A percentile compares a stretch with the other conserved stretches of the same genome.
These are phyloP conservation scores for Umbelopsis sp. DNA, from an alignment of 192 early-diverging fungal genomes.

Conservation along the genomic window DNA sequence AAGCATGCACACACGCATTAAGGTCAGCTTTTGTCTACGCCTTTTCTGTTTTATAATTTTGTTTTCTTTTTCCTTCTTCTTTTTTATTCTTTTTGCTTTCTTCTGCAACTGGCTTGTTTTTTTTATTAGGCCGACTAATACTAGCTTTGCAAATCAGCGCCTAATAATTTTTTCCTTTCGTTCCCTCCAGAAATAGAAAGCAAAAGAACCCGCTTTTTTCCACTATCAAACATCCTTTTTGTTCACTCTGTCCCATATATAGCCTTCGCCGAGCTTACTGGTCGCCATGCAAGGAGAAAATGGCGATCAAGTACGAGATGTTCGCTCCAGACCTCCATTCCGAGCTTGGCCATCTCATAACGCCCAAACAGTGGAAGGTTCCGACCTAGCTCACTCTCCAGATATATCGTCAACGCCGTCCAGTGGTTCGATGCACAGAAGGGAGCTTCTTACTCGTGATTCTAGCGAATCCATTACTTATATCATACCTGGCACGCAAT, in stretches of 20 bases:
- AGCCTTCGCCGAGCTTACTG: neutral
- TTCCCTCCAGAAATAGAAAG: too few relatives aligned
- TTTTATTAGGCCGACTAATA: neutral
- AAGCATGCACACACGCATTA: too few relatives aligned
- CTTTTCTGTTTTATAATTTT: neutral
- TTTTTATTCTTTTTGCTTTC: neutral
- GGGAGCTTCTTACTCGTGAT: neutral
- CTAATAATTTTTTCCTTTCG: neutral
- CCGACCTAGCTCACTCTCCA: conserved; percentile 1
- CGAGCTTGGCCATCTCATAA: conserved; percentile 12
- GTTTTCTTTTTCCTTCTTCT: neutral
- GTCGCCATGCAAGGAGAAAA: conserved; percentile 12
- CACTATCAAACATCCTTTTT: too few relatives aligned
- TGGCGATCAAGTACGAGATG: conserved; percentile 15
- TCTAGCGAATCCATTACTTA: conserved; percentile 17
- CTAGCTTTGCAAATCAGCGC: neutral
- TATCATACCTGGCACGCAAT: conserved; percentile 18
- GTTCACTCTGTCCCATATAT: too few relatives aligned
- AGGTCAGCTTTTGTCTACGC: neutral
- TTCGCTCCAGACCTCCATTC: conserved; percentile 4
- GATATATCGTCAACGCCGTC: neutral
- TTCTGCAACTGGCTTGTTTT: neutral
- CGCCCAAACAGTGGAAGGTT: neutral
- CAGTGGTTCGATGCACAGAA: neutral
- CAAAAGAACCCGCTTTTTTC: too few relatives aligned